Evolutionary conservation across 2,329 filamentous ascomycete genomes (phyloP), one percentile per base, ranked within the genome.

Genomic region (Fusarium chlamydosporum): DNA sequence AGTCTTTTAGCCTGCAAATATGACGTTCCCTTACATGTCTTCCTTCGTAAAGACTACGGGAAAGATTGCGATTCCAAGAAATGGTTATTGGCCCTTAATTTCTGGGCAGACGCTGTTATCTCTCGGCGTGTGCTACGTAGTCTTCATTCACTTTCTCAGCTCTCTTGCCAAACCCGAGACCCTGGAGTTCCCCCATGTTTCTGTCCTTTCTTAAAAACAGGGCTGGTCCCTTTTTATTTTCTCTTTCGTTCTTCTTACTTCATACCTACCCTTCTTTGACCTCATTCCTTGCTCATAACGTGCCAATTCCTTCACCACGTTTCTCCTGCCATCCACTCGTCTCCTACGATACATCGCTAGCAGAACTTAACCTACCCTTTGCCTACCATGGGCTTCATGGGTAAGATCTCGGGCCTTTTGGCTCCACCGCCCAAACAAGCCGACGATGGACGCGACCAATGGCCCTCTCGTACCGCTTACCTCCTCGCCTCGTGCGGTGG

Each of bases 381-480:
- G 37, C 7, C 5, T 18, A 4, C 2, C 12, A 45, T 45, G 42
- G 41, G 26, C 2, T 13, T 45, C n/a, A 8, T 15, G 1, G 12
- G 16, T 13, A 45, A 15, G n/a, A 45, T 45, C n/a, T 12, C 26
- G 11, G 26, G 27, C 12, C 12, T 13, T 4, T 12, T 45, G 42
- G 42, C 42, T 2, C 42, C 42, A 2, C 26, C 42, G 4, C 42
- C 52, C 1, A 5, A 37, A 0, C 35, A 55, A 16, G 33, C 35
- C 7, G 52, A 48, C 7, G 42, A 56, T 3, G 52, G 53, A 2
- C 53, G 53, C 2, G 53, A 50, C 11, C 35, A 56, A n/a, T 56
- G 53, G 34, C 53, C 53, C 6, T 50, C 53, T 0, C 43, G 53
- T 1, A 16, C 53, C 12, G 53, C 34, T 1, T 56, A 50, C 3